Evolutionary conservation across 495 filamentous ascomycete species (phyloP).

Genomic region (Aspergillus conjunctus): DNA sequence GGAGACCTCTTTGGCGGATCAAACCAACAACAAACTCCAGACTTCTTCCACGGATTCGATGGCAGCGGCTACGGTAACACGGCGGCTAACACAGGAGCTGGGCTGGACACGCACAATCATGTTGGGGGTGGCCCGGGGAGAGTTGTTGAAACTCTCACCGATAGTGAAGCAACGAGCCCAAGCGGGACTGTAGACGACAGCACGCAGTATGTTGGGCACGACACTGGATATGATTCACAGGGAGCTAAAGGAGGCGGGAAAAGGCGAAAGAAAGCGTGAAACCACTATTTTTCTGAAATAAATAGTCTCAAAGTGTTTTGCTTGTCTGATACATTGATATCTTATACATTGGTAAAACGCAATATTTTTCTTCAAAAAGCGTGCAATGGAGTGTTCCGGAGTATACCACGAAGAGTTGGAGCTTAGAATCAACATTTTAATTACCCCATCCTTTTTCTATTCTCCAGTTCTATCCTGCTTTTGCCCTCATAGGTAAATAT

Average conservation of each 20-base stretch:
- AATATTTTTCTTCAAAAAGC: no score
- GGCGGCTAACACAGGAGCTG: conserved; percentile 8
- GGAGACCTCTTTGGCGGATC: conserved; percentile 41
- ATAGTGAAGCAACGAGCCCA: conserved; percentile 52
- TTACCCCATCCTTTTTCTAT: no score
- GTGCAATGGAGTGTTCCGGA: no score
- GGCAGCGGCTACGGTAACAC: conserved; percentile 32
- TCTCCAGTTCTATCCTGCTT: no score
- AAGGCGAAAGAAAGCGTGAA: conserved; percentile 42
- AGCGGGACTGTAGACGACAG: conserved; percentile 38
- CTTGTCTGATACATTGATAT: no score
- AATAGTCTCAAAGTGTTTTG: no score
- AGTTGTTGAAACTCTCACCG: conserved; percentile 48
- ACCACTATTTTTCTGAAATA: conserved; percentile 3
- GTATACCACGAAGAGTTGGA: no score
- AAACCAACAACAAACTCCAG: conserved; percentile 29
- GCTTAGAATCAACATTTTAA: no score
- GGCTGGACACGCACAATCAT: conserved; percentile 6
- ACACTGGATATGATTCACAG: conserved; percentile 20
- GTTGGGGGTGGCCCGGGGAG: conserved; percentile 30
- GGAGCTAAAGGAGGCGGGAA: conserved; percentile 33
- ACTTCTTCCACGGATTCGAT: conserved; percentile 38
- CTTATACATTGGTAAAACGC: no score
- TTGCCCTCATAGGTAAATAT: no score
- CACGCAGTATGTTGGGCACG: conserved; percentile 15